These are phyloP conservation scores for Penicillium alfredii DNA, from an alignment of 495 filamentous ascomycete species.

Conservation along the genomic window DNA sequence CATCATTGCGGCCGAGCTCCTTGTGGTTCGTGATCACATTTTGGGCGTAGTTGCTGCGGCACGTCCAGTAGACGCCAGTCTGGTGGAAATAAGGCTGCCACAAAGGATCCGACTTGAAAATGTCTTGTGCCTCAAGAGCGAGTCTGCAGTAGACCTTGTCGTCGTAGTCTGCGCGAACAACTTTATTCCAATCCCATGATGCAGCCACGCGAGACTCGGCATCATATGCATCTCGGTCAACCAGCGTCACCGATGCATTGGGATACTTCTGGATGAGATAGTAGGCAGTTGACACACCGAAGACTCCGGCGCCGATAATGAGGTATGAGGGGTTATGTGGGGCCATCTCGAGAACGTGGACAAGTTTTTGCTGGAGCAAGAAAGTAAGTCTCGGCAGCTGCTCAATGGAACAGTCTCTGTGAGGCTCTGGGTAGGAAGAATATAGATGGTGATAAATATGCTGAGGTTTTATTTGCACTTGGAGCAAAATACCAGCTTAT, in stretches of 20 bases:
- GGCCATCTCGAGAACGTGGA: conserved; percentile 11
- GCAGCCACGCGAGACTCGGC: conserved; percentile 43
- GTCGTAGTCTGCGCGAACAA: conserved; percentile 60
- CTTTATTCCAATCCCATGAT: conserved; percentile 64
- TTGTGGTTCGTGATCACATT: conserved; percentile 47
- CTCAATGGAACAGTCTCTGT: background rate
- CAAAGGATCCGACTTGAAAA: conserved; percentile 48
- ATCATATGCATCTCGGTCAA: conserved; percentile 50
- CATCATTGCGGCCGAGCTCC: conserved; percentile 35
- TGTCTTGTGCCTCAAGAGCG: conserved; percentile 50
- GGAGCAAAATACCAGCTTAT: conserved; percentile 6
- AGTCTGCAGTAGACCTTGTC: conserved; percentile 51
- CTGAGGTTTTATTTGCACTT: background rate
- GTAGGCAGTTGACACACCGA: conserved; percentile 61
- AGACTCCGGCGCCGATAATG: conserved; percentile 60
- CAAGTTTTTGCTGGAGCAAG: background rate
- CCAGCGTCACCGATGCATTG: conserved; percentile 45
- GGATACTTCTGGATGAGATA: conserved; percentile 49
- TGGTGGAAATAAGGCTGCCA: conserved; percentile 52
- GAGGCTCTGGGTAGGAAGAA: background rate
- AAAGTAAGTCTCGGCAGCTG: background rate
- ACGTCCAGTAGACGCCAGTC: conserved; percentile 47
- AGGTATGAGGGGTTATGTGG: conserved; percentile 40
- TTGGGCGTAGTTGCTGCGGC: conserved; percentile 38
- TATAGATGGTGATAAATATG: background rate